phyloP scores from a whole-genome alignment of 225 moss, liverwort and hornwort species.

The Pleurozium schreberi region DNA sequence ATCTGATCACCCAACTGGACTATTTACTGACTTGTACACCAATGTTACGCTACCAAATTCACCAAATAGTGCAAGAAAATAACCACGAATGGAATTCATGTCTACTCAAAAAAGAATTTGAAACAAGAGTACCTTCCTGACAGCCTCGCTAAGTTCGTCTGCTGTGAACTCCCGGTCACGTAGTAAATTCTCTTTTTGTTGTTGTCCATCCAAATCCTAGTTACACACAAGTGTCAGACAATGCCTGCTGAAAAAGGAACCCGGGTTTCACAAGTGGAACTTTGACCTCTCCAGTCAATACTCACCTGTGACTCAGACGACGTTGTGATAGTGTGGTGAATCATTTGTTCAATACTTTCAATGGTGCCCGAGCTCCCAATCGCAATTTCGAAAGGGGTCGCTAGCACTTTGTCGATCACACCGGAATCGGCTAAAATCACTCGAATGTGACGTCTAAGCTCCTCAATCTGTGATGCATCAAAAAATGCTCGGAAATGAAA shows the following conservation, averaged over 20 bases:
- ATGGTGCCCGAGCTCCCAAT: conserved; percentile 56
- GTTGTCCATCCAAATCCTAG: conserved; percentile 22
- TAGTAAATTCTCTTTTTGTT: conserved; percentile 11
- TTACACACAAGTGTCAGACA: neutral
- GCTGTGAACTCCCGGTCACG: conserved; percentile 41
- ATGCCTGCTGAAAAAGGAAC: neutral
- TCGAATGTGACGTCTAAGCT: conserved; percentile 46
- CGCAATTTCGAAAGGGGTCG: conserved; percentile 31
- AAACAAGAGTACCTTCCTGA: conserved; percentile 34
- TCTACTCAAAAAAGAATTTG: neutral
- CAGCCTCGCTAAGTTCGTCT: conserved; percentile 30
- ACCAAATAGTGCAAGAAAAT: neutral
- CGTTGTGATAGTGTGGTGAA: conserved; percentile 22
- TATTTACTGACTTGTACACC: neutral
- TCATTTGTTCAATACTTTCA: conserved; percentile 53
- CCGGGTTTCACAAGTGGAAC: neutral
- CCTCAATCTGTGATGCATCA: conserved; percentile 32
- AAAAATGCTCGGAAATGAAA: neutral
- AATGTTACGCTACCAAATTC: neutral
- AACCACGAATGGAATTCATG: neutral
- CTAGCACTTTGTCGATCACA: conserved; percentile 42
- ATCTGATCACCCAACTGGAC: conserved; percentile 13
- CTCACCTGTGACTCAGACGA: conserved; percentile 23
- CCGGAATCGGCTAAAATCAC: conserved; percentile 46
- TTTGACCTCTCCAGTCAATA: neutral